Conservation (phyloP, 2,329 filamentous ascomycete genomes). For the Amphichorda felina region DNA sequence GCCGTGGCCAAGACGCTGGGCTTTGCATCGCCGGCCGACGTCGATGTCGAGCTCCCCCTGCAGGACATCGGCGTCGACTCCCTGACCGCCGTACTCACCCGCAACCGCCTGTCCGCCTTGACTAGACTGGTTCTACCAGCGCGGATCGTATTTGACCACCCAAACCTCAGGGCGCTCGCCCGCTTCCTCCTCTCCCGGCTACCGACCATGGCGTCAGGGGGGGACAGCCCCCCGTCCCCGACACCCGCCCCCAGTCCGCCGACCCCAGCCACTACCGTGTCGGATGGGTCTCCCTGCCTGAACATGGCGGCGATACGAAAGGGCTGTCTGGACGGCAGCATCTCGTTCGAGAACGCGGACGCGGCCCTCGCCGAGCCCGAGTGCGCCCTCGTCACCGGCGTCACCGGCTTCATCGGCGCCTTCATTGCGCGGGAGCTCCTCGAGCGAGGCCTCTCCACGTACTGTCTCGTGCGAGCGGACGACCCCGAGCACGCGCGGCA, state of each 20-base stretch:
- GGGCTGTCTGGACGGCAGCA: conserved; percentile 5
- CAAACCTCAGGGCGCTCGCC: conserved; percentile 4
- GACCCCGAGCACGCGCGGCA: background rate
- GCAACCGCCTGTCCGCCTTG: conserved; percentile 5
- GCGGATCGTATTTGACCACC: conserved; percentile 4
- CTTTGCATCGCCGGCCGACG: conserved; percentile 3
- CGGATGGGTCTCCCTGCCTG: background rate
- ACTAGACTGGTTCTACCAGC: conserved; percentile 5
- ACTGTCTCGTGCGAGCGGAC: conserved; percentile 5
- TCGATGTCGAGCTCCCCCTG: conserved; percentile 7
- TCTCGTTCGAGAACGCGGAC: conserved; percentile 3
- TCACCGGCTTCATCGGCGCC: conserved; percentile 7
- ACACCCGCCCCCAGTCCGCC: too few species aligned
- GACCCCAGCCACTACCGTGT: background rate
- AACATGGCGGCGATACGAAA: conserved; percentile 3
- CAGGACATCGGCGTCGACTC: conserved; percentile 9
- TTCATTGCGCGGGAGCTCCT: conserved; percentile 7
- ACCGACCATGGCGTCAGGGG: too few species aligned
- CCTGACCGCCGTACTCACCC: conserved; percentile 6
- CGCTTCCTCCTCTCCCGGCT: too few species aligned
- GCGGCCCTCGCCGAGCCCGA: background rate
- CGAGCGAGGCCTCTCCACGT: conserved; percentile 3
- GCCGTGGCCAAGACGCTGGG: conserved; percentile 6
- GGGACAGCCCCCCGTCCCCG: too few species aligned
- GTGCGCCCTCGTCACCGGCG: conserved; percentile 5